A percentile compares a stretch with the other conserved stretches of the same genome.
phyloP scores from a whole-genome alignment of 2,329 filamentous ascomycete species.

The Bipolaris bicolor region DNA sequence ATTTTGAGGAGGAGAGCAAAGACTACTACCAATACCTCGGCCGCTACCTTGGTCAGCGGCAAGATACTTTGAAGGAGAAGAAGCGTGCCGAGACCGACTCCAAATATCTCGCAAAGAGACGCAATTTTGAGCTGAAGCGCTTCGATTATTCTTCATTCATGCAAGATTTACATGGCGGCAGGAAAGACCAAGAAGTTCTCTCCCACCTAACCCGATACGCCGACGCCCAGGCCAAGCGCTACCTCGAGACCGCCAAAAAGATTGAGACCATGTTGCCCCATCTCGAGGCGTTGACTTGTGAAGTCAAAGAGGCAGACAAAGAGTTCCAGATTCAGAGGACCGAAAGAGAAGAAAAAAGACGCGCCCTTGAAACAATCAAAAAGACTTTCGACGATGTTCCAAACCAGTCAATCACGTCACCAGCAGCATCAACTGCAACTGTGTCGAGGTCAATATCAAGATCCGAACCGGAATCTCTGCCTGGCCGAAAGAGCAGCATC shows the following conservation, averaged over 20 bases:
- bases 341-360: constrained; percentile 94
- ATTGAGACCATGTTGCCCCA: constrained; percentile 87
- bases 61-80: constrained; percentile 96
- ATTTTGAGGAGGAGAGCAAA: constrained; percentile 98
- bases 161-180: constrained; percentile 98
- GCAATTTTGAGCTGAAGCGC: constrained; percentile 94
- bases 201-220: constrained; percentile 95
- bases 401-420: constrained; percentile 26
- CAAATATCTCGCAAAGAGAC: constrained; percentile 92
- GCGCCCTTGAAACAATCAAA: constrained; percentile 86
- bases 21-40: constrained; percentile 97
- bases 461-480: constrained; percentile 34
- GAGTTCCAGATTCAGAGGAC: constrained; percentile 94
- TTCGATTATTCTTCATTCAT: constrained; percentile 99
- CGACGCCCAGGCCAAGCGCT: constrained; percentile 83
- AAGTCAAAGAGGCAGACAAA: constrained; percentile 93
- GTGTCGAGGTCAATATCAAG: constrained; percentile 27
- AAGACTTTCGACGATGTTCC: constrained; percentile 49
- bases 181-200: constrained; percentile 95
- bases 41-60: constrained; percentile 92
- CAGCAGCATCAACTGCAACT: constrained; percentile 34
- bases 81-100: constrained; percentile 93
- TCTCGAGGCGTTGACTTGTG: constrained; percentile 82
- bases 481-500: constrained; percentile 40
- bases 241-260: constrained; percentile 81